Percentiles rank a stretch among this genome's conserved stretches.
These are phyloP conservation scores for Heliophila coronopifolia DNA, from an alignment of 441 rosid genomes.

Conservation along the genomic window DNA sequence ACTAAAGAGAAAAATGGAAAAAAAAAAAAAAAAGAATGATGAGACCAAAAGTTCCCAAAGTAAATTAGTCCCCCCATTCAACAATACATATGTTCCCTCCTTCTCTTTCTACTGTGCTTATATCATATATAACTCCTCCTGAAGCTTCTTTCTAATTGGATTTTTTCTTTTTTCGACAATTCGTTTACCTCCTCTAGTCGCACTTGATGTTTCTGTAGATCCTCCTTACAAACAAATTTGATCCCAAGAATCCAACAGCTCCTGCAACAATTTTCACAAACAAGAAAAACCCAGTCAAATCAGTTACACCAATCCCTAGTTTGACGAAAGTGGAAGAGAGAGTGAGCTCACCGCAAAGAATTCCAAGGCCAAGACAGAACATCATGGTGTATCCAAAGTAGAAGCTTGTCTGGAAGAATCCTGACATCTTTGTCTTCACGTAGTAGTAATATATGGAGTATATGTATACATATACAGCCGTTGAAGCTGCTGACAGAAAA, in stretches of 20 bases:
- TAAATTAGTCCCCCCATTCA: too few relatives aligned
- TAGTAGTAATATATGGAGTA: conserved; percentile 86
- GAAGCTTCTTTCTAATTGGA: background rate
- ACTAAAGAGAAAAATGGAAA: too few relatives aligned
- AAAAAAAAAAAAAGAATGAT: too few relatives aligned
- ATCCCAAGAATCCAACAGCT: conserved; percentile 86
- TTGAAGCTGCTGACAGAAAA: conserved; percentile 90
- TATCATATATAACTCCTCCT: too few relatives aligned
- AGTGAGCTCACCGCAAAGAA: conserved; percentile 73
- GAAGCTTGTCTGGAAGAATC: conserved; percentile 97
- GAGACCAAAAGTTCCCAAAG: too few relatives aligned
- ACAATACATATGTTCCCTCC: too few relatives aligned
- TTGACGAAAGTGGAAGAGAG: background rate
- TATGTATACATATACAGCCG: conserved; percentile 84
- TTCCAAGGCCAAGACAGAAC: conserved; percentile 94
- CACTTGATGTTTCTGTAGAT: conserved; percentile 95
- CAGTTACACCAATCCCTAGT: background rate
- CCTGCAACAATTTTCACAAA: conserved; percentile 42
- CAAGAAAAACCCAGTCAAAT: background rate
- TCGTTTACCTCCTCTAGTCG: conserved; percentile 37
- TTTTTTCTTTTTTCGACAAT: background rate
- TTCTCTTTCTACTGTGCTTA: too few relatives aligned
- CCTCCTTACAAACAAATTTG: conserved; percentile 85
- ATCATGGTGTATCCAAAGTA: conserved; percentile 95
- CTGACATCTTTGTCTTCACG: conserved; percentile 92